Evolutionary conservation across 345 rosid genomes (phyloP).

Genomic region (Eucalyptus marginata): DNA sequence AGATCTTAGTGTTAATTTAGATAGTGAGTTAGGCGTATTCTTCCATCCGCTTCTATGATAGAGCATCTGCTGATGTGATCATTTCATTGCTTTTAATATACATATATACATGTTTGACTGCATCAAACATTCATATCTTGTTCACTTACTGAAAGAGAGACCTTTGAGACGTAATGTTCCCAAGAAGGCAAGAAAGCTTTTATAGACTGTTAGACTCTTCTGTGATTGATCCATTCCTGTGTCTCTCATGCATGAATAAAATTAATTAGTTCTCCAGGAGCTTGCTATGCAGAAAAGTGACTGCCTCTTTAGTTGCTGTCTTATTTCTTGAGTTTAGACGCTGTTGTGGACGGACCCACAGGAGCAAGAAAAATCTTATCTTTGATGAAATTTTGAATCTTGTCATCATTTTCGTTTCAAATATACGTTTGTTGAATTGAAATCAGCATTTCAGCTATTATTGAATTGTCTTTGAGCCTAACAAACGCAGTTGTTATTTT

Average conservation of each 20-base stretch:
- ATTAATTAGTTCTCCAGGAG: background rate
- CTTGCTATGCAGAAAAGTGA: background rate
- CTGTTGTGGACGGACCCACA: background rate
- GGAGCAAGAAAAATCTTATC: background rate
- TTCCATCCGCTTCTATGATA: background rate
- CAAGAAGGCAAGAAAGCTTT: background rate
- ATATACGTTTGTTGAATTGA: background rate
- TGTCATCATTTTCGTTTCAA: background rate
- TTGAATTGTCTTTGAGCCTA: background rate
- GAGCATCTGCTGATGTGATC: background rate
- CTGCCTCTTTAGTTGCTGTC: background rate
- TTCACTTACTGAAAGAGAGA: background rate
- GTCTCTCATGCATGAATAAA: background rate
- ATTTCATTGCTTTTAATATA: background rate
- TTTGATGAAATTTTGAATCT: background rate
- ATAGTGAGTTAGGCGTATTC: background rate
- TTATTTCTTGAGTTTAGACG: background rate
- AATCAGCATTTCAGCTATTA: background rate
- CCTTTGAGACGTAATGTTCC: background rate
- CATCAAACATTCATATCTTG: background rate
- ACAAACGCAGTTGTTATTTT: background rate
- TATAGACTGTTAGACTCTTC: background rate
- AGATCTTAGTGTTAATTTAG: background rate
- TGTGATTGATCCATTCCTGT: background rate
- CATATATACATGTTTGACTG: background rate